Percentiles rank a stretch among this genome's conserved stretches.
These are phyloP conservation scores for Colletotrichum liaoningense DNA, from an alignment of 2,329 filamentous ascomycete genomes.

Conservation along the genomic window DNA sequence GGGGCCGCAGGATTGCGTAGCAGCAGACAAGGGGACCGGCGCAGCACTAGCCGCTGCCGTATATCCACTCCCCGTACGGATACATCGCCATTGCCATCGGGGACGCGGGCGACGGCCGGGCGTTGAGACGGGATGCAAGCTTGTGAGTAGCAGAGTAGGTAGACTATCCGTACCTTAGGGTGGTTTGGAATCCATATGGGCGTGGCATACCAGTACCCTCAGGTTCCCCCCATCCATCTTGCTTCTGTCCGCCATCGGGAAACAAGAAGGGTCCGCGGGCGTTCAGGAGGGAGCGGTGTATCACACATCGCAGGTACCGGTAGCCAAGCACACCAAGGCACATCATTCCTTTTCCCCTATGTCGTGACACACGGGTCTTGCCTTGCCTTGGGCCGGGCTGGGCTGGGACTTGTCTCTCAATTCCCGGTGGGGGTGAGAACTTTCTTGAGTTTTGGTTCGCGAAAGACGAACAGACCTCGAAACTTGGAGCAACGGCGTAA, in stretches of 20 bases:
- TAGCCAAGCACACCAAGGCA: not conserved
- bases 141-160: not conserved
- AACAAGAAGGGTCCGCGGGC: not conserved
- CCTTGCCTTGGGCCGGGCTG: not conserved
- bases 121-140: too few relatives aligned
- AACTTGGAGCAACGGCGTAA: constrained; percentile 13
- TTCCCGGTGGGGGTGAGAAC: not conserved
- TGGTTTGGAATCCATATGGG: not conserved
- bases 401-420: not conserved
- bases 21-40: too few relatives aligned
- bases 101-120: too few relatives aligned
- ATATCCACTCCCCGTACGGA: too few relatives aligned
- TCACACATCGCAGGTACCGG: not conserved
- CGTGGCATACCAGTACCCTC: too few relatives aligned
- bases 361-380: not conserved
- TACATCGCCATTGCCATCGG: too few relatives aligned
- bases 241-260: constrained; percentile 1
- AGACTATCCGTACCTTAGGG: constrained; percentile 1
- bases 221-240: not conserved
- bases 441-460: too few relatives aligned
- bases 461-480: not conserved
- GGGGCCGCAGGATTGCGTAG: too few relatives aligned
- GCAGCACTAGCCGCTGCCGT: too few relatives aligned
- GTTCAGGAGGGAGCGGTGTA: not conserved
- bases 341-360: not conserved